These are phyloP conservation scores for Suillus brevipes DNA, from an alignment of 768 basidiomycete species.

Conservation along the genomic window DNA sequence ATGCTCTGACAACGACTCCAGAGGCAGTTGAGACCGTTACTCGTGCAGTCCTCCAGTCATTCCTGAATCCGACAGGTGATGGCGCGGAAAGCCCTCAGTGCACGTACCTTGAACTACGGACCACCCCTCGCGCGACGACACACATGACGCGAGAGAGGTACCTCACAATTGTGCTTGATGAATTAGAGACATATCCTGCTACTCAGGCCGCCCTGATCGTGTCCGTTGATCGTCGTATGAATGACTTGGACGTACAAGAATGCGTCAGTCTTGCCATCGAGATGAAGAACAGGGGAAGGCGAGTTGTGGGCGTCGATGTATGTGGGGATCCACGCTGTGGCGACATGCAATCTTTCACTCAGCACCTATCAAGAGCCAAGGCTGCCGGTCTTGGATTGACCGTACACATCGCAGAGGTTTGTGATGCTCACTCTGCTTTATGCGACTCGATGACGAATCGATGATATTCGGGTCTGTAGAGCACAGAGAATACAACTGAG, in stretches of 20 bases:
- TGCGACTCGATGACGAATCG: neutral
- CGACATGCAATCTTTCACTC: slow-evolving; percentile 50
- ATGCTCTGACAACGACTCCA: slow-evolving; percentile 69
- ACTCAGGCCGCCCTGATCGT: slow-evolving; percentile 63
- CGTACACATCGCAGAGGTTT: slow-evolving; percentile 80
- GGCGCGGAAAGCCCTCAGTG: no score
- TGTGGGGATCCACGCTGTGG: slow-evolving; percentile 75
- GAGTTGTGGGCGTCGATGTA: slow-evolving; percentile 77
- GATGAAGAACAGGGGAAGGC: slow-evolving; percentile 55
- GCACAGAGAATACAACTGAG: slow-evolving; percentile 43
- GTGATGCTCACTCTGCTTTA: slow-evolving; percentile 6
- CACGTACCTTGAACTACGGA: no score
- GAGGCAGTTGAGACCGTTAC: slow-evolving; percentile 54
- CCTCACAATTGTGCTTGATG: slow-evolving; percentile 61
- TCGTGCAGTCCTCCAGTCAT: slow-evolving; percentile 63
- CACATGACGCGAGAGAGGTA: slow-evolving; percentile 52
- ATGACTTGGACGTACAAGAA: slow-evolving; percentile 46
- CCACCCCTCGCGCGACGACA: slow-evolving; percentile 50
- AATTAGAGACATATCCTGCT: slow-evolving; percentile 54
- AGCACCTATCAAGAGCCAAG: slow-evolving; percentile 54
- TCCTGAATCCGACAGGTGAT: slow-evolving; percentile 42
- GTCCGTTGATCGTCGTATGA: slow-evolving; percentile 74
- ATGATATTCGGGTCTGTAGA: slow-evolving; percentile 35
- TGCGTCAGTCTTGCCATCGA: slow-evolving; percentile 56
- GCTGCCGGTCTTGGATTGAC: slow-evolving; percentile 69